phyloP scores from a whole-genome alignment of 768 basidiomycete species.

The Pholiota microspora region DNA sequence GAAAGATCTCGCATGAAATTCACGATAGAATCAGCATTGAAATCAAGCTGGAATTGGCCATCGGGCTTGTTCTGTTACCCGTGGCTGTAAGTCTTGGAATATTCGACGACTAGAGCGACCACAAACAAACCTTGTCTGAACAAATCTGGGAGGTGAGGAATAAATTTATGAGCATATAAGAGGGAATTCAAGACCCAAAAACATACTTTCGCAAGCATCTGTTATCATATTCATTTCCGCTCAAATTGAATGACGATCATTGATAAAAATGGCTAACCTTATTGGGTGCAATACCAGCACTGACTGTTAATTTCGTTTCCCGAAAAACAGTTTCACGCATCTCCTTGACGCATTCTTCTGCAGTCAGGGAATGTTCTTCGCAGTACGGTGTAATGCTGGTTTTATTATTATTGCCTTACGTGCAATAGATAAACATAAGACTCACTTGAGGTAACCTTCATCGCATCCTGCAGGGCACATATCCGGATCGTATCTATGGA shows the following conservation, averaged over 20 bases:
- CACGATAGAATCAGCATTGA: constrained; percentile 59
- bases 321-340: constrained; percentile 72
- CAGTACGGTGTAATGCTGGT: constrained; percentile 84
- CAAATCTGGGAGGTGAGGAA: constrained; percentile 60
- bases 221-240: constrained; percentile 13
- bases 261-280: constrained; percentile 53
- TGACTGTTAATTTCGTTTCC: constrained; percentile 86
- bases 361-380: constrained; percentile 54
- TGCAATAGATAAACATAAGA: not conserved
- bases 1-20: constrained; percentile 79
- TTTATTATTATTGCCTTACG: not conserved
- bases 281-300: constrained; percentile 95
- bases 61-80: constrained; percentile 85
- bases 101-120: not conserved
- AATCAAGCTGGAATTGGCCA: constrained; percentile 80
- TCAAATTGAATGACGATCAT: constrained; percentile 6
- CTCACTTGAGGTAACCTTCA: constrained; percentile 87
- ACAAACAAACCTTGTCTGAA: constrained; percentile 73
- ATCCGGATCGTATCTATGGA: constrained; percentile 69
- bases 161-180: not conserved
- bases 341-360: constrained; percentile 73
- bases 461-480: constrained; percentile 81
- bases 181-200: not conserved
- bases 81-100: not conserved
- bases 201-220: constrained; percentile 91